Base-by-base conservation (phyloP, 2,329 filamentous ascomycete genomes). In the Ophiostoma montium region DNA sequence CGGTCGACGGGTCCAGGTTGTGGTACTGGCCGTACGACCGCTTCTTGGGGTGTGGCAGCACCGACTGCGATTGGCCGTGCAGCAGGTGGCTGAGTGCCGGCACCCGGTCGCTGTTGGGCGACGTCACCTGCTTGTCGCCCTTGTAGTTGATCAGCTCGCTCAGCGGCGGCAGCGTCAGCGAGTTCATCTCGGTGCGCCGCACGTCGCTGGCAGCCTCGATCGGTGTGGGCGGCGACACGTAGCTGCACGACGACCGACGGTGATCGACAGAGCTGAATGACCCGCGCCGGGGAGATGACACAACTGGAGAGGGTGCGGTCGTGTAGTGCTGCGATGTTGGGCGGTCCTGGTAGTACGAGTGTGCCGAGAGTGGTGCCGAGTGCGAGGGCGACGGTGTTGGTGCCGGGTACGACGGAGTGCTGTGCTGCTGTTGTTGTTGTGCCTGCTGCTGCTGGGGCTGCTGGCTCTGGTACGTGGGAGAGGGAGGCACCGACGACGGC, bases 401-500 rank as follows among this genome's bases (percentile, higher is more conserved):
- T 0, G 42, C 49, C 7, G 52, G 52, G 33, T 39, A 52, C 5
- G 52, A 52, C 21, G 35, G 51, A 2, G 45, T 31, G 7, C 50
- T 47, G 50, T 47, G 47, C 39, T 49, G 49, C 43, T 41, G 47
- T 44, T 46, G 46, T 21, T 47, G 52, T 6, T 39, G 31, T 9
- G 49, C 47, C 43, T 53, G 52, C 6, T 36, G 46, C 1, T 33
- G 36, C 30, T 44, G 46, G 9, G 47, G 49, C 13, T 50, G 48
- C 18, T 11, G 46, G 47, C 42, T 51, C n/a, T 46, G 50, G 30
- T 44, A 44, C 19, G 60, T 58, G 0, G 63, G 63, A 31, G 63
- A 65, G 3, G 57, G 56, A 5, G 63, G 62, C 13, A 62, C 57
- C 2, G 62, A 63, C 7, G 58, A 55, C 36, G 60, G 53, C 50